Percentiles rank a stretch among this genome's conserved stretches.
Conservation (phyloP, 768 basidiomycete species). For the Ramaria sp. region DNA sequence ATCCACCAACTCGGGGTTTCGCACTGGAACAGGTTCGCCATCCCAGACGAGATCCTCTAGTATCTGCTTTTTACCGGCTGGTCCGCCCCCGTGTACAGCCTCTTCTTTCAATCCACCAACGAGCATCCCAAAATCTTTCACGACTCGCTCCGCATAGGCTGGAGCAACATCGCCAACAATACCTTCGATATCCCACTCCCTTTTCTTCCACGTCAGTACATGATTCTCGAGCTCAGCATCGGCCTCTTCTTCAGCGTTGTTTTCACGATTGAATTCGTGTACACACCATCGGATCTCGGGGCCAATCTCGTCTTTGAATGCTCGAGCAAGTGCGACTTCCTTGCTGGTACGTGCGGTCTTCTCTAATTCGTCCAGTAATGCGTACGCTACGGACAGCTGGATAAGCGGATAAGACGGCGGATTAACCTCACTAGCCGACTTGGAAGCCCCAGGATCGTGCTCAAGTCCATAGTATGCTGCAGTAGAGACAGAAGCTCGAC, state of each 20-base stretch:
- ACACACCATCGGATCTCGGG: slow-evolving; percentile 91
- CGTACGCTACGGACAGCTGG: slow-evolving; percentile 69
- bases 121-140: slow-evolving; percentile 50
- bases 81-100: slow-evolving; percentile 20
- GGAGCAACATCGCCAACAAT: slow-evolving; percentile 57
- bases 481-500: slow-evolving; percentile 17
- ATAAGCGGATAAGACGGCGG: slow-evolving; percentile 32
- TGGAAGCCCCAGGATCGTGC: slow-evolving; percentile 35
- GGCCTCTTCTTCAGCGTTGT: background rate
- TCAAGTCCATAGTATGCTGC: slow-evolving; percentile 1
- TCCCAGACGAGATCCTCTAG: slow-evolving; percentile 66
- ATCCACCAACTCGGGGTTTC: slow-evolving; percentile 86
- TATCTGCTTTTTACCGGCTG: slow-evolving; percentile 34
- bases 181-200: slow-evolving; percentile 72
- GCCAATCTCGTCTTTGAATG: slow-evolving; percentile 78
- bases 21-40: slow-evolving; percentile 69
- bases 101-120: slow-evolving; percentile 39
- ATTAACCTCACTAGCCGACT: slow-evolving; percentile 48
- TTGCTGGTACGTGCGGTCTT: slow-evolving; percentile 54
- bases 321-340: slow-evolving; percentile 78
- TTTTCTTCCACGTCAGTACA: slow-evolving; percentile 21
- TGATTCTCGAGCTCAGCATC: background rate
- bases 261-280: slow-evolving; percentile 64
- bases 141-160: slow-evolving; percentile 45
- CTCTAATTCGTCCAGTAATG: slow-evolving; percentile 59